Percentiles rank a stretch among this genome's conserved stretches.
phyloP scores from a whole-genome alignment of 192 early-diverging fungal species.

The Coemansia sp. region DNA sequence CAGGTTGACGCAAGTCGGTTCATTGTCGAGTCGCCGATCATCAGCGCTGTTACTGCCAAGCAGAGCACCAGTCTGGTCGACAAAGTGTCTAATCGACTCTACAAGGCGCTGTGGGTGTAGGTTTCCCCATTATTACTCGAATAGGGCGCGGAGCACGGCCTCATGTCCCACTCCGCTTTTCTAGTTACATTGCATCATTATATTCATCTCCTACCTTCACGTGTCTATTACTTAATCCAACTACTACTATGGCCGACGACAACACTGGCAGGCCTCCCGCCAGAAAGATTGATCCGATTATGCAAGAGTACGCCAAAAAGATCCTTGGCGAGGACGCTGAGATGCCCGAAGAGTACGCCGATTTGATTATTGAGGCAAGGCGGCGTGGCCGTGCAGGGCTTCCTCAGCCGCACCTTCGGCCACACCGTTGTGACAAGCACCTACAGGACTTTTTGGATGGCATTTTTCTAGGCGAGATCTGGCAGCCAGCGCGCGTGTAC shows the following conservation, averaged over 20 bases:
- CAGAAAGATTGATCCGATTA: conserved; percentile 26
- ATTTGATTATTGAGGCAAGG: conserved; percentile 38
- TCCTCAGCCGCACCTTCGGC: conserved; percentile 44
- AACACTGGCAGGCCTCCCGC: neutral
- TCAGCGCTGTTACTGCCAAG: conserved; percentile 38
- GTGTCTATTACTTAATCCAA: neutral
- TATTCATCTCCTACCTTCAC: neutral
- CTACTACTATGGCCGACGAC: neutral
- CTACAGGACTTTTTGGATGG: conserved; percentile 50
- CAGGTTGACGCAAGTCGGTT: conserved; percentile 21
- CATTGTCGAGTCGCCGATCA: conserved; percentile 41
- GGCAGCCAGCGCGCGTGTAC: conserved; percentile 31
- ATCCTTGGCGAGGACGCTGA: conserved; percentile 44
- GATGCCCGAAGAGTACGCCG: conserved; percentile 33
- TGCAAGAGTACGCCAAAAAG: conserved; percentile 39
- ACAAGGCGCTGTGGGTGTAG: conserved; percentile 22
- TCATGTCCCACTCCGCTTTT: neutral
- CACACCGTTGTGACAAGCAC: conserved; percentile 49
- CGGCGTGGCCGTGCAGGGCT: conserved; percentile 42
- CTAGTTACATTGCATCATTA: too few species aligned
- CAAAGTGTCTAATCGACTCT: conserved; percentile 33
- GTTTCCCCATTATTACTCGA: neutral
- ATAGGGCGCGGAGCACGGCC: neutral
- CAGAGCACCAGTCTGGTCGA: conserved; percentile 26
- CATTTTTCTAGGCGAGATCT: conserved; percentile 34